phyloP scores from a whole-genome alignment of 352 stramenopile species.

The Pythium apleroticum region DNA sequence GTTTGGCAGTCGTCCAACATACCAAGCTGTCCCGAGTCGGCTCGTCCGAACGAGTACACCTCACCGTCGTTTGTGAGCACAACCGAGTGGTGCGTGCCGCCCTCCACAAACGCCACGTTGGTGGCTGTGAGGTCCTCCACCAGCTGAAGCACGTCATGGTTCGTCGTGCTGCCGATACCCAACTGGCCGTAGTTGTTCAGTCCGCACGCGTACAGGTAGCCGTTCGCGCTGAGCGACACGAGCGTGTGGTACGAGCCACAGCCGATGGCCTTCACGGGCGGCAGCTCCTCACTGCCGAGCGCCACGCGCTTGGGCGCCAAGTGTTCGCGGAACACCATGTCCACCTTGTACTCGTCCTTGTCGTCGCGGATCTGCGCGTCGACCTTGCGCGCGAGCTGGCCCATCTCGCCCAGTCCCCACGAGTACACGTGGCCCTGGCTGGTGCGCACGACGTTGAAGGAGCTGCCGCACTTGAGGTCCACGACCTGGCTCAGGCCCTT shows the following conservation, averaged over 20 bases:
- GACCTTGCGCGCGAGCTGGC: constrained; percentile 76
- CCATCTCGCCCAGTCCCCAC: constrained; percentile 91
- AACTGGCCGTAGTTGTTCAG: constrained; percentile 98
- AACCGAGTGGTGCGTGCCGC: constrained; percentile 91
- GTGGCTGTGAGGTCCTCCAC: constrained; percentile 67
- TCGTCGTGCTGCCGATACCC: constrained; percentile 88
- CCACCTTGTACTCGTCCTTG: constrained; percentile 67
- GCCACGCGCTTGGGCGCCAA: constrained; percentile 73
- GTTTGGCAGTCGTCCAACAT: constrained; percentile 67
- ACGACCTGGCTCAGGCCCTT: constrained; percentile 60
- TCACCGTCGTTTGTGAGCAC: constrained; percentile 86
- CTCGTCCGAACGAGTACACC: constrained; percentile 92
- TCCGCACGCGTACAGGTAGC: constrained; percentile 90
- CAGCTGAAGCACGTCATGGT: constrained; percentile 64
- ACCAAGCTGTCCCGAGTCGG: constrained; percentile 94
- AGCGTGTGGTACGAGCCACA: constrained; percentile 90
- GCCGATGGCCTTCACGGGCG: constrained; percentile 76
- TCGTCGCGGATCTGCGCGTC: constrained; percentile 64
- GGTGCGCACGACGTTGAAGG: constrained; percentile 85
- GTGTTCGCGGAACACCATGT: constrained; percentile 79
- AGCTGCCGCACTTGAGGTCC: constrained; percentile 80
- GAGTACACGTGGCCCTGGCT: constrained; percentile 89
- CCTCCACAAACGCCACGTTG: constrained; percentile 80
- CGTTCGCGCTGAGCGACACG: constrained; percentile 56
- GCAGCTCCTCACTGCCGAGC: constrained; percentile 48